These are phyloP conservation scores for Vitis riparia DNA, from an alignment of 164 flowering plant genomes.

Conservation along the genomic window DNA sequence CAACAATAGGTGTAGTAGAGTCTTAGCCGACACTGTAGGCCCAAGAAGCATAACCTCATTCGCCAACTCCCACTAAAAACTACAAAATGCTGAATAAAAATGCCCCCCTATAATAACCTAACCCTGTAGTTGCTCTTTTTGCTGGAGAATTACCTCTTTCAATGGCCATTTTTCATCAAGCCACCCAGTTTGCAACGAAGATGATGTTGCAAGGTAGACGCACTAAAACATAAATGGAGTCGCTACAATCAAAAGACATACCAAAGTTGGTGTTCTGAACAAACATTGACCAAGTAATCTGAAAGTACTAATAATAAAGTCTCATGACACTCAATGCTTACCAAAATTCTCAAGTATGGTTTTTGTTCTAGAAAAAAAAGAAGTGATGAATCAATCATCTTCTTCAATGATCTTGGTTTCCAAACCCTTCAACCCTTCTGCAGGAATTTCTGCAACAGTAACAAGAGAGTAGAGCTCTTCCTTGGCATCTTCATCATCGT, in stretches of 20 bases:
- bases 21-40: too few relatives aligned
- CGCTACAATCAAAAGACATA: background rate
- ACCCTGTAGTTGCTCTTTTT: too few relatives aligned
- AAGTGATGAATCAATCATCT: conserved; percentile 32
- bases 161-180: too few relatives aligned
- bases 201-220: background rate
- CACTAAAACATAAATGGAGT: background rate
- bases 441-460: conserved; percentile 62
- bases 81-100: too few relatives aligned
- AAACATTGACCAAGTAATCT: conserved; percentile 3
- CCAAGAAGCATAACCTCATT: too few relatives aligned
- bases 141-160: too few relatives aligned
- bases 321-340: background rate
- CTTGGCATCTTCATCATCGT: conserved; percentile 75
- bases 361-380: background rate
- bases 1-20: too few relatives aligned
- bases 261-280: background rate
- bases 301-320: background rate
- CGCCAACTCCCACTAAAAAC: too few relatives aligned
- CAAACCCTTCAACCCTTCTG: conserved; percentile 55
- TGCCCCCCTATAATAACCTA: too few relatives aligned
- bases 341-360: conserved; percentile 10
- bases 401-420: conserved; percentile 67
- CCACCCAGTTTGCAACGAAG: background rate
- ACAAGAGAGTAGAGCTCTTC: conserved; percentile 73